Evolutionary conservation across 2,329 filamentous ascomycete genomes (phyloP), one percentile per base, ranked within the genome.

Genomic region (Colletotrichum liaoningense): DNA sequence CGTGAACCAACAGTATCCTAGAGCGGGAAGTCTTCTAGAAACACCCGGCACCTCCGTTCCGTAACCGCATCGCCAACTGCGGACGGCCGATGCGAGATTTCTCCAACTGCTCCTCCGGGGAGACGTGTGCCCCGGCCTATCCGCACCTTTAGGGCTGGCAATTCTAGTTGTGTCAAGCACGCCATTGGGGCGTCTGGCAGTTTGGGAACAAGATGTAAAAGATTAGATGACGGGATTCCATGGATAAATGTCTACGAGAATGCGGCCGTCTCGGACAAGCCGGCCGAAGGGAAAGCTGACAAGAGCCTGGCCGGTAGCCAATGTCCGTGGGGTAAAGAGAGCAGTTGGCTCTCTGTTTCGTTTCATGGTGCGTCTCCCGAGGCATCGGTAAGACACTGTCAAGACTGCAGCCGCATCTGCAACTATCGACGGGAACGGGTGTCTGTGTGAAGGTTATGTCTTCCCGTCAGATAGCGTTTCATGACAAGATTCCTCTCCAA

Each of bases 91-190:
- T 73, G 71, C 71, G 71, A 57, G 22, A 35, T 8, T 56, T 71
- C 71, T 56, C 55, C 71, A 73, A 14, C 56, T 19, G 71, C 56
- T 73, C 49, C 60, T 73, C 67, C 71, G 67, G 67, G 38, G 26
- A 33, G 24, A 30, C 26, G 16, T n/a, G 30, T 24, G 46, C 9
- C 59, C 59, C 54, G 54, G 54, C 62, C 46, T 26, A 24, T n/a
- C 11, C 42, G 42, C 6, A 22, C 4, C 1, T 1, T 7, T 54
- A 55, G 46, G 30, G 62, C 30, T 55, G 62, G 42, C n/a, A 26
- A 24, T 38, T 35, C 38, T 64, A n/a, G 11, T 16, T 28, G 42
- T 54, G 54, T 42, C 66, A 60, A 60, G 60, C 35, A 65, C 46
- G 33, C 60, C 56, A 70, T 70, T 70, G 56, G 60, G 26, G 42